Evolutionary conservation across 441 rosid species (phyloP), one percentile per base, ranked within the genome.

Genomic region (Eutrema salsugineum): DNA sequence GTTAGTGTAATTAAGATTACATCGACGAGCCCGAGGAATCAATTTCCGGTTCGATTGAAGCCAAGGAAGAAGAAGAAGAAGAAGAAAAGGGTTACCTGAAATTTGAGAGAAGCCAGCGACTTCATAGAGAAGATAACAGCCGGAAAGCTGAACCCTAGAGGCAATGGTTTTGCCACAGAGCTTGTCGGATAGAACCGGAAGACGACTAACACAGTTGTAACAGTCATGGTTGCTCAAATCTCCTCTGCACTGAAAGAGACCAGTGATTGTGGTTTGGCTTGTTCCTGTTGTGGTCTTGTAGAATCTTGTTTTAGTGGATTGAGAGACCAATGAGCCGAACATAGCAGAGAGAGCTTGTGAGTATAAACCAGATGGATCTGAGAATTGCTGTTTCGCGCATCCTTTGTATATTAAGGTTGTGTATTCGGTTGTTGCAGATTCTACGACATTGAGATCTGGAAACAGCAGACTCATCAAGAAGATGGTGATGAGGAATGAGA

Each of bases 171-270:
- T 84, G 36, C 94, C 91, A 65, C 99, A 94, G 27, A 90, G 88
- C 64, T 84, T 88, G 77, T 88, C 91, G 1, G 90, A 73, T n/a
- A 94, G 80, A 17, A 83, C 84, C 8, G 99, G 99, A 16, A 94
- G 86, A 61, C 84, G 82, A 83, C 96, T 90, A n/a, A 91, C 99
- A 76, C 99, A 94, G 83, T 77, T 86, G 88, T 90, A 90, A 79
- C 98, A 94, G 64, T 88, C 98, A 16, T 79, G 75, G 82, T 73
- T 78, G 43, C 81, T 81, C 17, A 94, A 89, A 79, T 94, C 99
- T 42, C 98, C 98, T 73, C 98, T 83, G 35, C 99, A 94, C 81
- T 94, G 99, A 50, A 92, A 94, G 10, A 94, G 87, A 27, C 99
- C 99, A 48, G 88, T 87, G 53, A 94, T 92, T 33, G 86, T 78